These are phyloP conservation scores for Aspergillus unguis DNA, from an alignment of 2,329 filamentous ascomycete genomes.

Conservation along the genomic window DNA sequence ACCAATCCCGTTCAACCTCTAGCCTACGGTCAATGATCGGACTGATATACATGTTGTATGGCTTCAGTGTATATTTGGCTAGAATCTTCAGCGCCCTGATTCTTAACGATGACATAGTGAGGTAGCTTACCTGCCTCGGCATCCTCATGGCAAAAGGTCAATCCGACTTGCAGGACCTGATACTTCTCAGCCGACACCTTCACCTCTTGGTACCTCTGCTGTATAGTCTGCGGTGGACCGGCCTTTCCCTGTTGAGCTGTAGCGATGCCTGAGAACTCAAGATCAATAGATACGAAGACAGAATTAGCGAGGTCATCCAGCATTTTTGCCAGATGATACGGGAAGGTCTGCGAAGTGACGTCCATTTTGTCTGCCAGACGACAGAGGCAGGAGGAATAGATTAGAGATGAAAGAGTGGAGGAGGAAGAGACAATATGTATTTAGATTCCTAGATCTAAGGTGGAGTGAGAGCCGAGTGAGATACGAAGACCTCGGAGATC, in stretches of 20 bases:
- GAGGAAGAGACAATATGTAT: background rate
- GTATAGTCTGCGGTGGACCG: conserved; percentile 49
- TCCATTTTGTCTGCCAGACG: conserved; percentile 48
- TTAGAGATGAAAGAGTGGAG: background rate
- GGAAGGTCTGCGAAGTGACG: conserved; percentile 51
- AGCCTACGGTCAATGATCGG: conserved; percentile 54
- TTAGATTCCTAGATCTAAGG: no score
- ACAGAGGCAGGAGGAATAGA: background rate
- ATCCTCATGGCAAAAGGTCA: conserved; percentile 63
- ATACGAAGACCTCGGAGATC: no score
- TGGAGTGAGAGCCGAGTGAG: no score
- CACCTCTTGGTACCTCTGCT: conserved; percentile 60
- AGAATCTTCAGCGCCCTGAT: conserved; percentile 10
- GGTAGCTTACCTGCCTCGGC: conserved; percentile 42
- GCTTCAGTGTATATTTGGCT: conserved; percentile 56
- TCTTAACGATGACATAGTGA: background rate
- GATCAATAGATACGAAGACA: conserved; percentile 62
- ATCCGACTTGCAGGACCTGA: conserved; percentile 63
- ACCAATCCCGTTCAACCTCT: conserved; percentile 59
- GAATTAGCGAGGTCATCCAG: conserved; percentile 57
- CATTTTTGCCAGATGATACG: conserved; percentile 52
- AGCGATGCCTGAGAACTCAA: conserved; percentile 65
- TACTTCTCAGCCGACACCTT: conserved; percentile 61
- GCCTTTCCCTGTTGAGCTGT: conserved; percentile 37
- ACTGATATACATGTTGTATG: conserved; percentile 63